Conservation (phyloP, 345 rosid species). For the Bruguiera gymnorhiza region DNA sequence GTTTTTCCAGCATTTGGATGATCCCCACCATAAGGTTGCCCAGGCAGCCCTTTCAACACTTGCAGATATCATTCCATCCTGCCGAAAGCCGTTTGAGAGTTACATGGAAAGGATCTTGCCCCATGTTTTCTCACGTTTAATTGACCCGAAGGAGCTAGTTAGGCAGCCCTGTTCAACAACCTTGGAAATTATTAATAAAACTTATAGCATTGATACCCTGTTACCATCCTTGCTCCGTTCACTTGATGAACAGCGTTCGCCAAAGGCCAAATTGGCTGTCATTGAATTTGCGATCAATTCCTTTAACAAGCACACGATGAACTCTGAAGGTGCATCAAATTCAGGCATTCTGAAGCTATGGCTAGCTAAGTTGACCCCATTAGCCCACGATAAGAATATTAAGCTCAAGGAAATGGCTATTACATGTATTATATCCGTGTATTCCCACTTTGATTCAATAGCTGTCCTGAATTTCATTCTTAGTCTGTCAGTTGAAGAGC, state of each 20-base stretch:
- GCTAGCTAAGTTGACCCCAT: constrained; percentile 89
- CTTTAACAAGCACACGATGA: constrained; percentile 75
- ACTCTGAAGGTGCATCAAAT: constrained; percentile 76
- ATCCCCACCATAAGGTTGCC: constrained; percentile 99
- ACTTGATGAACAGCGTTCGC: constrained; percentile 96
- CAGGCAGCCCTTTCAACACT: constrained; percentile 98
- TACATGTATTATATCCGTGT: constrained; percentile 90
- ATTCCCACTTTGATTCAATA: constrained; percentile 76
- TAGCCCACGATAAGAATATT: constrained; percentile 84
- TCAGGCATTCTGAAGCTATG: constrained; percentile 86
- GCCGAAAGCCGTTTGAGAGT: constrained; percentile 97
- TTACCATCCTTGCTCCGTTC: constrained; percentile 96
- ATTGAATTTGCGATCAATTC: constrained; percentile 89
- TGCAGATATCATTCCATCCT: constrained; percentile 91
- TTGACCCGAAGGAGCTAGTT: constrained; percentile 97
- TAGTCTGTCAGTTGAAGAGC: constrained; percentile 94
- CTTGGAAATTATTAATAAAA: constrained; percentile 86
- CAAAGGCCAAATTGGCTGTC: constrained; percentile 98
- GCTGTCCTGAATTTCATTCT: constrained; percentile 94
- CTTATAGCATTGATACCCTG: constrained; percentile 84
- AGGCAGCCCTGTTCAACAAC: constrained; percentile 92
- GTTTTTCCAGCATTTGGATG: constrained; percentile 96
- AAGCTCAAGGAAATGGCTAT: constrained; percentile 93
- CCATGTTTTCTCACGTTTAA: constrained; percentile 92
- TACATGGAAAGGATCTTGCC: constrained; percentile 97